Evolutionary conservation across 306 rosid species (phyloP).

Genomic region (Malus asiatica): DNA sequence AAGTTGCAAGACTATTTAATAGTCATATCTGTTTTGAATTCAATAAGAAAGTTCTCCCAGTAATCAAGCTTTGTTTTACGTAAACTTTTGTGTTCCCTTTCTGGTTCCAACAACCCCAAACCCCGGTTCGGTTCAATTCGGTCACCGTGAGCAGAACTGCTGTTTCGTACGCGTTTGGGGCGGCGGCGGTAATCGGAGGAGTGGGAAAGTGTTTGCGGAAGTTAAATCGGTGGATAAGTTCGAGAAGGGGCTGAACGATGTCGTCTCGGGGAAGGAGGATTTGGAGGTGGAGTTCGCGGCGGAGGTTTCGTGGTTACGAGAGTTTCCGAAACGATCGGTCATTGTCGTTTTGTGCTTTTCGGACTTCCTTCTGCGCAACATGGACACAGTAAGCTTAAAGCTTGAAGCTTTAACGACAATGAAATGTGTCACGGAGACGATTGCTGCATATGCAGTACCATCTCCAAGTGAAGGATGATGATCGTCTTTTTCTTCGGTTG

Average conservation of each 20-base stretch:
- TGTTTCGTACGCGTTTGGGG: constrained; percentile 21
- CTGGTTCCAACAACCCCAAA: background rate
- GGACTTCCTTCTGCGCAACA: constrained; percentile 86
- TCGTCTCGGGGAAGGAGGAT: constrained; percentile 17
- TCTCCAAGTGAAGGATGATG: too few species aligned
- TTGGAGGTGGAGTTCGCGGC: constrained; percentile 21
- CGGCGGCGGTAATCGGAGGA: constrained; percentile 10
- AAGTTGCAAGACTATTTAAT: too few species aligned
- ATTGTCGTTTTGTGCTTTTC: constrained; percentile 85
- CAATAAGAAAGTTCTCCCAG: too few species aligned
- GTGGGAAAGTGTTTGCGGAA: constrained; percentile 48
- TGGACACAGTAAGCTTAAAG: constrained; percentile 66
- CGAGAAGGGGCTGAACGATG: constrained; percentile 17
- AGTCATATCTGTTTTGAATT: too few species aligned
- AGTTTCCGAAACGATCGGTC: constrained; percentile 84
- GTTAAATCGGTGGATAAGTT: constrained; percentile 42
- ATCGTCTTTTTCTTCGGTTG: too few species aligned
- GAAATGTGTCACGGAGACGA: too few species aligned
- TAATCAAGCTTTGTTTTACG: too few species aligned
- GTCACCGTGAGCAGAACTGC: constrained; percentile 8
- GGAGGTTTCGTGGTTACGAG: constrained; percentile 57
- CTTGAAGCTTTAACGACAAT: background rate
- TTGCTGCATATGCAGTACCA: too few species aligned
- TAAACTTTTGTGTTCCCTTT: too few species aligned
- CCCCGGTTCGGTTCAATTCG: background rate